These are phyloP conservation scores for Arctium minus DNA, from an alignment of 129 eudicot species.

Conservation along the genomic window DNA sequence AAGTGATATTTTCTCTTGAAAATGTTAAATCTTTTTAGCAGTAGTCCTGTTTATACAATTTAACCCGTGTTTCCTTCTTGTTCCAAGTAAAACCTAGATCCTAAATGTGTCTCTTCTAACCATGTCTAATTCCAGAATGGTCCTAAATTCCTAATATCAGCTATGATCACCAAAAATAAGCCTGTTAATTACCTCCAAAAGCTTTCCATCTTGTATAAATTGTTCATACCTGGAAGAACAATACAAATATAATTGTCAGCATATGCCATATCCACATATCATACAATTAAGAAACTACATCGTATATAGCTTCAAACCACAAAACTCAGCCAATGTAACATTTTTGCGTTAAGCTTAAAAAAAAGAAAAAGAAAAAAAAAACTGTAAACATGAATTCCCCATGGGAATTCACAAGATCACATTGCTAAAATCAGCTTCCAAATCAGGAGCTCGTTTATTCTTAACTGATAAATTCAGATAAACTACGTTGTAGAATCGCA, in stretches of 20 bases:
- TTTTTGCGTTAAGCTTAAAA: neutral
- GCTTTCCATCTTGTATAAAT: constrained; percentile 75
- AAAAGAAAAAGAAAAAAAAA: neutral
- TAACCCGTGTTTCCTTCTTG: constrained; percentile 2
- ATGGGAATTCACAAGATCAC: neutral
- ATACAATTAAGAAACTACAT: neutral
- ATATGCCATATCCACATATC: neutral
- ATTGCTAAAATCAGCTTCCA: neutral
- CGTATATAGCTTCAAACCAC: neutral
- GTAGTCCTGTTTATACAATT: neutral
- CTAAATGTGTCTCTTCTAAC: neutral
- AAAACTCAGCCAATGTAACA: constrained; percentile 5
- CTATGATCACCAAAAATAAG: neutral
- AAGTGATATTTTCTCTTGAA: neutral
- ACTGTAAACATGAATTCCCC: neutral
- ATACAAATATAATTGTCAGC: constrained; percentile 6
- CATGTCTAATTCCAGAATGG: neutral
- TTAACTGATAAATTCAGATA: neutral
- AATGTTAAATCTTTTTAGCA: neutral
- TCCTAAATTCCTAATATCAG: neutral
- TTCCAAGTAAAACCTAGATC: constrained; percentile 1
- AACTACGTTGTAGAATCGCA: neutral
- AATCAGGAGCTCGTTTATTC: neutral
- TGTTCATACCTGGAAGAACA: constrained; percentile 71
- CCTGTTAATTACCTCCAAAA: constrained; percentile 69